Evolutionary conservation across 1,139 yeast species (phyloP).

Genomic region (Wickerhamomyces sp.): DNA sequence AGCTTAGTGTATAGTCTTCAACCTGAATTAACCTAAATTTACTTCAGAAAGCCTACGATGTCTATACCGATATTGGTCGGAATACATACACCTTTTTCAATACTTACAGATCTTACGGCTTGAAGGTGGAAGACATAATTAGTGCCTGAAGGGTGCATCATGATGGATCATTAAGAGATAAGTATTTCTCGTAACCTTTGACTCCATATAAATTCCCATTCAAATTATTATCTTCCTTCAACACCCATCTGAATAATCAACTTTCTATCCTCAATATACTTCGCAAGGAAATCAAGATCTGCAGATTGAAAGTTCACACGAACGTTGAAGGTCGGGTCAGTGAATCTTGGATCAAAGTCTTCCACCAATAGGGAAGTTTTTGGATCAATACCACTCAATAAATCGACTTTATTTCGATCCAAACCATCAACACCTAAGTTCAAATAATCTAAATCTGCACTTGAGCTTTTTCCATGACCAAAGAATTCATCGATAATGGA

Average conservation of each 20-base stretch:
- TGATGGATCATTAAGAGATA: no score
- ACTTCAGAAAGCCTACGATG: no score
- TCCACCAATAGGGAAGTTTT: slow-evolving; percentile 10
- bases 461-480: neutral
- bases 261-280: slow-evolving; percentile 18
- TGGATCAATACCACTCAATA: slow-evolving; percentile 9
- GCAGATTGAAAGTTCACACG: slow-evolving; percentile 12
- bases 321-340: slow-evolving; percentile 17
- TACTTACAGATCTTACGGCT: no score
- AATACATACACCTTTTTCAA: no score
- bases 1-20: no score
- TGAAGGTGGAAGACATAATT: no score
- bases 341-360: slow-evolving; percentile 22
- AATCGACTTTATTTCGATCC: slow-evolving; percentile 5
- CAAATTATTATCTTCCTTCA: neutral
- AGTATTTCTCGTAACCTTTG: no score
- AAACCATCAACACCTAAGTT: neutral
- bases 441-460: neutral
- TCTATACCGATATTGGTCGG: no score
- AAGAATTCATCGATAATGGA: neutral
- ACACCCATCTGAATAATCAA: slow-evolving; percentile 12
- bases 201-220: no score
- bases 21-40: no score
- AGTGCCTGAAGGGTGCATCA: no score
- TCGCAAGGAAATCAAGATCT: slow-evolving; percentile 11